These are phyloP conservation scores for Iris macrosiphon DNA, from an alignment of 106 monocot genomes.

Conservation along the genomic window DNA sequence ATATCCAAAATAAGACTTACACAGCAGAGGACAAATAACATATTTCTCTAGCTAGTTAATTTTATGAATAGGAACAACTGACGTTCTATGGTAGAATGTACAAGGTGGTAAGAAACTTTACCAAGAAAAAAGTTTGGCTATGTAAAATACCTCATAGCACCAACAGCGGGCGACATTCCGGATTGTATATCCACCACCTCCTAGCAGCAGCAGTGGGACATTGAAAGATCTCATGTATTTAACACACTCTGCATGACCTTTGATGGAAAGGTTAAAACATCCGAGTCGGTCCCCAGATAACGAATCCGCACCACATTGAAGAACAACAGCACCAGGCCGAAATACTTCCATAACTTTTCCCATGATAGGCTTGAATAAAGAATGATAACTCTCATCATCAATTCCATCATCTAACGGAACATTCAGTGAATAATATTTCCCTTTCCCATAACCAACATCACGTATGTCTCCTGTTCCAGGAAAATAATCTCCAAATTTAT, in stretches of 20 bases:
- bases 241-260: slow-evolving; percentile 69
- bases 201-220: slow-evolving; percentile 54
- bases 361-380: slow-evolving; percentile 60
- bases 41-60: too few species aligned
- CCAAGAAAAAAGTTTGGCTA: too few species aligned
- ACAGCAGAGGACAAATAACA: too few species aligned
- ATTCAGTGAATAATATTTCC: slow-evolving; percentile 66
- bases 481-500: slow-evolving; percentile 49
- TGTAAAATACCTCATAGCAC: slow-evolving; percentile 58
- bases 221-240: slow-evolving; percentile 71
- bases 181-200: slow-evolving; percentile 80
- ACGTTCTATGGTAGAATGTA: too few species aligned
- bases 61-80: too few species aligned
- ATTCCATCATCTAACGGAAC: slow-evolving; percentile 82
- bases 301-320: slow-evolving; percentile 44
- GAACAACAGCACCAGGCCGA: slow-evolving; percentile 60
- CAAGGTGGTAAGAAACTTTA: too few species aligned
- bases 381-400: slow-evolving; percentile 75
- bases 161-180: slow-evolving; percentile 76
- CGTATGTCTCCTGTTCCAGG: slow-evolving; percentile 69
- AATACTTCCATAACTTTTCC: slow-evolving; percentile 74
- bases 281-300: slow-evolving; percentile 37
- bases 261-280: slow-evolving; percentile 60
- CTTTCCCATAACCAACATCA: slow-evolving; percentile 50
- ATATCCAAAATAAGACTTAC: too few species aligned